Conservation (phyloP, 164 flowering plant species). For the Chimonanthus salicifolius region DNA sequence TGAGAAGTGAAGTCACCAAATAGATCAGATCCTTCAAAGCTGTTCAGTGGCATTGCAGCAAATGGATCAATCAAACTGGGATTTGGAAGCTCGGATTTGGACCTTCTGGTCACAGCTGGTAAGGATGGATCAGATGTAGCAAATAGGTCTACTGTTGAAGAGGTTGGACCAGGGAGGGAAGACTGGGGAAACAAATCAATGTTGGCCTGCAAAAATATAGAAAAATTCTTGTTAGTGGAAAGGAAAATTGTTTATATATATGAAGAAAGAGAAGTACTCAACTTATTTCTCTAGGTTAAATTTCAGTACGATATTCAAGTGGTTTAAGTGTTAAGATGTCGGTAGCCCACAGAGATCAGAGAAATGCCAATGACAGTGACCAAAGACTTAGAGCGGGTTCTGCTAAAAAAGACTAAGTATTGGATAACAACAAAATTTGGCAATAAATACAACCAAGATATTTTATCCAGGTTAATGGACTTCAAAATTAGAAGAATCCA, state of each 20-base stretch:
- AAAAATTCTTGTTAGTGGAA: neutral
- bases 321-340: too few species aligned
- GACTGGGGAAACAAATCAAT: conserved; percentile 80
- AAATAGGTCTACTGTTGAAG: conserved; percentile 67
- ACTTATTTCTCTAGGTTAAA: too few species aligned
- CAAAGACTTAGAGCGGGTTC: too few species aligned
- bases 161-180: conserved; percentile 41
- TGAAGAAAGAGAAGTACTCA: neutral
- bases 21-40: conserved; percentile 66
- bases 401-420: too few species aligned
- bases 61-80: conserved; percentile 62
- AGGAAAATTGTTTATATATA: neutral
- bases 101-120: conserved; percentile 34
- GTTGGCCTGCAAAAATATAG: conserved; percentile 31
- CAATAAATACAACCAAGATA: too few species aligned
- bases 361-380: too few species aligned
- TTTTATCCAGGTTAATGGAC: too few species aligned
- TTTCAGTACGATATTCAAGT: too few species aligned
- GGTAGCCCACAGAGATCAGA: too few species aligned
- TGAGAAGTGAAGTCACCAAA: conserved; percentile 67
- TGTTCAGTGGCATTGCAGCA: conserved; percentile 74
- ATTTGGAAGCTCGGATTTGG: conserved; percentile 30
- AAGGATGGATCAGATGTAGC: conserved; percentile 41
- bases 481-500: too few species aligned
- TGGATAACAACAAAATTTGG: too few species aligned